Evolutionary conservation across 108 stramenopile genomes (phyloP).

Genomic region (Craspedostauros australis): DNA sequence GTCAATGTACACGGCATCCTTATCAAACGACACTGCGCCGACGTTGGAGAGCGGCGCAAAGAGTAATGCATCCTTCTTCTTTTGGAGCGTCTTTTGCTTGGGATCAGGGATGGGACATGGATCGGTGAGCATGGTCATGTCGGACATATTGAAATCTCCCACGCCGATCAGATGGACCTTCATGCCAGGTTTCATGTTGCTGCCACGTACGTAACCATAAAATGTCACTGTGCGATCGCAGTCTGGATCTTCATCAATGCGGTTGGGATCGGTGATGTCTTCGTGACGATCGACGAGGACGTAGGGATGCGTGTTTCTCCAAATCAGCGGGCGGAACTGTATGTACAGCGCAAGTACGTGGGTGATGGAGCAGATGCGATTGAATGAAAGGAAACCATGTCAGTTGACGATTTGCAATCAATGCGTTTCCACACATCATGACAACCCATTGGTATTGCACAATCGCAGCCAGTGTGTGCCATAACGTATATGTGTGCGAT

Average conservation of each 20-base stretch:
- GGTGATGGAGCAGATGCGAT: neutral
- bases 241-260: constrained; percentile 68
- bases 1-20: constrained; percentile 97
- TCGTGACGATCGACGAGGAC: constrained; percentile 93
- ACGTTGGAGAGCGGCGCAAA: constrained; percentile 96
- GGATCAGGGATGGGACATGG: constrained; percentile 77
- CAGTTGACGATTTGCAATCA: neutral
- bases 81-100: constrained; percentile 68
- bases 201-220: constrained; percentile 96
- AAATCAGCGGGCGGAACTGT: constrained; percentile 91
- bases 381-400: neutral
- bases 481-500: too few relatives aligned
- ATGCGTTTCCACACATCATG: neutral
- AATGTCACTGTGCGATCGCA: constrained; percentile 82
- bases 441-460: neutral
- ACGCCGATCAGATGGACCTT: constrained; percentile 94
- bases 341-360: neutral
- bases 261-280: constrained; percentile 80
- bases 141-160: constrained; percentile 85
- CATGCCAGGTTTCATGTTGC: constrained; percentile 78
- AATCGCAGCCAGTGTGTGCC: too few relatives aligned
- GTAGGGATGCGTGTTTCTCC: constrained; percentile 98
- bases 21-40: constrained; percentile 89
- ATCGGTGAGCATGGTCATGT: constrained; percentile 73
- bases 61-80: constrained; percentile 83